Conservation (phyloP, 352 stramenopile species). For the Phytopythium oedochilum region DNA sequence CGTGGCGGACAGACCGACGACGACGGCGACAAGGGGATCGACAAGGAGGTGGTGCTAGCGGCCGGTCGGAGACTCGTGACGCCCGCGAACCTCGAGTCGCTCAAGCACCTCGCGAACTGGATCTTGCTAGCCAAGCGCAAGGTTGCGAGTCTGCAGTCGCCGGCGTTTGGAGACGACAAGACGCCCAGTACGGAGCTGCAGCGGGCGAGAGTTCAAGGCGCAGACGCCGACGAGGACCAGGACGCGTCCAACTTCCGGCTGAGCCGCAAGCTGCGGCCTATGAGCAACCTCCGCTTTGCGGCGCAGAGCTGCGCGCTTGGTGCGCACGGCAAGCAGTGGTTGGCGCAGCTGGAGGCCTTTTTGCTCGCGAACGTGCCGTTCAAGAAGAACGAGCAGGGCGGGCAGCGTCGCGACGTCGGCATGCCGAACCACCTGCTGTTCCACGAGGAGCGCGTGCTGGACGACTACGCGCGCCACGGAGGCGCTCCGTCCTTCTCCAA, state of each 20-base stretch:
- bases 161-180: conserved; percentile 11
- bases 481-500: conserved; percentile 74
- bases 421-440: conserved; percentile 77
- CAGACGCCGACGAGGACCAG: conserved; percentile 16
- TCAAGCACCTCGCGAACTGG: conserved; percentile 78
- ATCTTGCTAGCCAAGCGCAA: conserved; percentile 74
- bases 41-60: neutral
- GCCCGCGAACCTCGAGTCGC: conserved; percentile 64
- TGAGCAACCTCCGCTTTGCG: conserved; percentile 78
- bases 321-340: conserved; percentile 55
- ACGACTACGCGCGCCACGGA: conserved; percentile 56
- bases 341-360: conserved; percentile 69
- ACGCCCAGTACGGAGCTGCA: neutral
- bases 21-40: neutral
- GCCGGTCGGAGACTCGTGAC: conserved; percentile 18
- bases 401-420: neutral
- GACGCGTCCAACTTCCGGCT: conserved; percentile 50
- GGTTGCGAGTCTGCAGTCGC: conserved; percentile 46
- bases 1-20: neutral
- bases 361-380: conserved; percentile 50
- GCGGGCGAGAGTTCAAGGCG: neutral
- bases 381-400: conserved; percentile 12
- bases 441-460: conserved; percentile 67
- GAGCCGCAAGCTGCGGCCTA: conserved; percentile 70
- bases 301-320: conserved; percentile 48